Percentiles rank a stretch among this genome's conserved stretches.
Evolutionary conservation across 805 yeast species (phyloP).

Genomic region (Barnettozyma sucrosica): DNA sequence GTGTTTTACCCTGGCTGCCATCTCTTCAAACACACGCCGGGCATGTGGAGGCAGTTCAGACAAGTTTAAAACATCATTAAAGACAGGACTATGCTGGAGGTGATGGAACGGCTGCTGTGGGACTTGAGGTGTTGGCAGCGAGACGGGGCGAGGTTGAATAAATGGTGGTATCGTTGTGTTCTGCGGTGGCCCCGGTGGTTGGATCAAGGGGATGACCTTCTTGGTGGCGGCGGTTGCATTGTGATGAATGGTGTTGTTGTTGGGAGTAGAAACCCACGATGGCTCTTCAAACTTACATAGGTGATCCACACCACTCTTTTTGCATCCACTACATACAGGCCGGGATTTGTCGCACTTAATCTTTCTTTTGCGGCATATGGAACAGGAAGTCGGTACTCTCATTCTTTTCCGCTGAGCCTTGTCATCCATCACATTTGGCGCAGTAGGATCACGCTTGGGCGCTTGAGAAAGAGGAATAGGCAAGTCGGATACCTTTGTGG

Average conservation of each 20-base stretch:
- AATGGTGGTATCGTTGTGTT: background rate
- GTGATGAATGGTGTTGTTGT: background rate
- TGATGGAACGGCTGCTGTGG: background rate
- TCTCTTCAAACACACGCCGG: constrained; percentile 23
- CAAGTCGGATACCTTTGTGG: background rate
- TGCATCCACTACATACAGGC: constrained; percentile 51
- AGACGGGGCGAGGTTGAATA: background rate
- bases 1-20: constrained; percentile 39
- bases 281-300: constrained; percentile 53
- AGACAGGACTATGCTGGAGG: background rate
- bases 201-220: background rate
- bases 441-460: background rate
- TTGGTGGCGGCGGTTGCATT: background rate
- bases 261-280: constrained; percentile 42
- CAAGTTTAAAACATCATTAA: constrained; percentile 5
- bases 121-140: background rate
- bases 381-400: constrained; percentile 42
- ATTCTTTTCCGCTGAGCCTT: constrained; percentile 32
- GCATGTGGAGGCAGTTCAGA: constrained; percentile 8
- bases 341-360: constrained; percentile 41
- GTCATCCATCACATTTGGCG: background rate
- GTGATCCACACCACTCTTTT: constrained; percentile 50
- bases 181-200: background rate
- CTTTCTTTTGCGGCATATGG: constrained; percentile 44
- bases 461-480: background rate